phyloP scores from a whole-genome alignment of 345 rosid species.

The Durio zibethinus region DNA sequence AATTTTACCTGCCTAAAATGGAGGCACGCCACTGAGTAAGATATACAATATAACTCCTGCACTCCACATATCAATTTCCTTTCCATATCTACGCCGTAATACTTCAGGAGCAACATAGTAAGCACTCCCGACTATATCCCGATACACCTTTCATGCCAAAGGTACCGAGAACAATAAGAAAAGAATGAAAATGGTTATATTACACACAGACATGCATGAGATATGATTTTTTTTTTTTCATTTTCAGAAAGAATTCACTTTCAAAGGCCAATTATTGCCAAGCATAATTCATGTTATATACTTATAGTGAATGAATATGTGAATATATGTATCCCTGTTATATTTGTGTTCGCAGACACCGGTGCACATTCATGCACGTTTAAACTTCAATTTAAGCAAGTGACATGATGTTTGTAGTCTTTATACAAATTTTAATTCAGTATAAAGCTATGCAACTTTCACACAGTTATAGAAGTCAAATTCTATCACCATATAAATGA shows the following conservation, averaged over 20 bases:
- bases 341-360: background rate
- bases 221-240: background rate
- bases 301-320: background rate
- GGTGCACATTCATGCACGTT: background rate
- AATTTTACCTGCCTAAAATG: constrained; percentile 85
- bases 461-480: background rate
- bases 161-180: background rate
- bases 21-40: constrained; percentile 91
- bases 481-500: background rate
- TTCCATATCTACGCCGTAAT: constrained; percentile 62
- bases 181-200: background rate
- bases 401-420: too few species aligned
- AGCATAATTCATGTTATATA: background rate
- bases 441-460: background rate
- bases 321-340: background rate
- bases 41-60: constrained; percentile 82
- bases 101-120: constrained; percentile 96
- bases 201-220: background rate
- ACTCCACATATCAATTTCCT: constrained; percentile 89
- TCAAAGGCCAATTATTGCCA: background rate
- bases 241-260: background rate
- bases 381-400: too few species aligned
- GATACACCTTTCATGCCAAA: constrained; percentile 59
- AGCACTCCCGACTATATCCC: constrained; percentile 79
- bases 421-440: too few species aligned